Base-by-base conservation (phyloP, 2,329 filamentous ascomycete species). In the Fusarium sp. region DNA sequence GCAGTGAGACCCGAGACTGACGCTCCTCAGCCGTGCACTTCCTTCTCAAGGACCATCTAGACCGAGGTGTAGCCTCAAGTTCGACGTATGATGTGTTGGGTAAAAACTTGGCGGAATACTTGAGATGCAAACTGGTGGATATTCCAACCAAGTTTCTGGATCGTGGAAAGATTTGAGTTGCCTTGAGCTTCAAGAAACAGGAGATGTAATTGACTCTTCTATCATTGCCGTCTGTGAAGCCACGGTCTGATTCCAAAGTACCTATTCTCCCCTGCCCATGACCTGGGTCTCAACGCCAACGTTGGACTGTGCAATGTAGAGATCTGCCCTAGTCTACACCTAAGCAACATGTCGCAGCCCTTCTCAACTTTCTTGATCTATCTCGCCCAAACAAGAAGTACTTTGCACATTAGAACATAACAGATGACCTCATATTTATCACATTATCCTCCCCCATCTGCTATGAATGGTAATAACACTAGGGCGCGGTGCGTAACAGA, bases 31-130 rank as follows among this genome's bases (percentile, higher is more conserved):
- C 78, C 5, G 81, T 84, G 38, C 82, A 84, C 58, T 84, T 84
- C 68, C 73, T 87, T 52, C 71, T 87, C n/a, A 84, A 86, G 69
- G 85, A 86, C 68, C 85, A 86, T 73, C 79, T 86, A 7, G 84
- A 85, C 72, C 77, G 83, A 2, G 84, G 84, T 2, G 85, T 82
- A 73, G 81, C 72, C 38, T 75, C 68, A 9, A 74, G 70, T 2
- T 77, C 73, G 14, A 69, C 66, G 54, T 75, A 85, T 69, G 85
- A 86, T 69, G 83, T 81, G 5, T 71, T 86, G 60, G 85, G 84
- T 0, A 87, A 86, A 82, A 85, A 85, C 67, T 71, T 81, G 35
- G 81, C 79, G 60, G 85, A 86, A 79, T 86, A 85, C 69, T 68
- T 86, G 52, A 76, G 84, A 57, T 81, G 82, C 8, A 85, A 83